Evolutionary conservation across 1,139 yeast species (phyloP).

Genomic region (Pichia terricola): DNA sequence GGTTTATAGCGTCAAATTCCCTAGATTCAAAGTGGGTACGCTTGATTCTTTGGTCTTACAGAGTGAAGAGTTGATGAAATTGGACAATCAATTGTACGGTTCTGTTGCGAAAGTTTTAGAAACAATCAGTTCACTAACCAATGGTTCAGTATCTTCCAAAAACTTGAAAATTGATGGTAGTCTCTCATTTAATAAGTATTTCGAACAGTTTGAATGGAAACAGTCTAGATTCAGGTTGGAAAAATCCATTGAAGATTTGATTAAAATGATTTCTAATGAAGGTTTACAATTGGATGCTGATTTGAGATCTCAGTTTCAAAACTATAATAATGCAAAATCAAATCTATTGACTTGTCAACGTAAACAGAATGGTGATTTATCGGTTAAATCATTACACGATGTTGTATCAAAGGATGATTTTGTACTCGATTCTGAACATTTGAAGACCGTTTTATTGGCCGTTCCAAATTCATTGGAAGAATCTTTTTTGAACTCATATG

Average conservation of each 20-base stretch:
- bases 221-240: slow-evolving; percentile 77
- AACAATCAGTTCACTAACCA: slow-evolving; percentile 30
- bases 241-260: slow-evolving; percentile 69
- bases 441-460: slow-evolving; percentile 74
- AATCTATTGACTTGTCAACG: slow-evolving; percentile 83
- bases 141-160: not conserved
- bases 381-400: slow-evolving; percentile 84
- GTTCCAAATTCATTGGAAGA: slow-evolving; percentile 61
- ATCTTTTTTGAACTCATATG: slow-evolving; percentile 63
- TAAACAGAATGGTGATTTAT: slow-evolving; percentile 85
- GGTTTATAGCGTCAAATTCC: slow-evolving; percentile 47
- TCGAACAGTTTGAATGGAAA: slow-evolving; percentile 80
- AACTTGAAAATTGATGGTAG: slow-evolving; percentile 29
- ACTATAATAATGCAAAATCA: slow-evolving; percentile 74
- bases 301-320: slow-evolving; percentile 59
- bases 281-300: slow-evolving; percentile 77
- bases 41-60: slow-evolving; percentile 84
- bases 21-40: slow-evolving; percentile 92
- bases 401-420: slow-evolving; percentile 79
- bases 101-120: slow-evolving; percentile 72
- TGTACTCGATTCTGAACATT: slow-evolving; percentile 75
- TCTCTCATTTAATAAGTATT: slow-evolving; percentile 43
- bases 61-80: slow-evolving; percentile 77
- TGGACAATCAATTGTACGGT: slow-evolving; percentile 64
- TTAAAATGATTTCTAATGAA: slow-evolving; percentile 61